A percentile compares a stretch with the other conserved stretches of the same genome.
Conservation (phyloP, 805 yeast genomes). For the Saturnispora halmiae region DNA sequence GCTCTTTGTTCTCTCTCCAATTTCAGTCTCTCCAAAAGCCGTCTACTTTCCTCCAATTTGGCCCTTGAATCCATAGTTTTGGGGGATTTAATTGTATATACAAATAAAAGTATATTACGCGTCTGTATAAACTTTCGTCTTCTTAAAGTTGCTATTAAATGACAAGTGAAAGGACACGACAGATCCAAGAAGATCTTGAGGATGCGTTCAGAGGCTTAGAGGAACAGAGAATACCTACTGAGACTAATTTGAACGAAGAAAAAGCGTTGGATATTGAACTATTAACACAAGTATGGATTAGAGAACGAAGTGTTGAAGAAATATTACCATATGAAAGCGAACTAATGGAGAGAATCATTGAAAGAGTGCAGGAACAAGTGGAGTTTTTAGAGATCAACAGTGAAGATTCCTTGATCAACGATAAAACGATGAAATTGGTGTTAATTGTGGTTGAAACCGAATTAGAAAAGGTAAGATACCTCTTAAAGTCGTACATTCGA, state of each 20-base stretch:
- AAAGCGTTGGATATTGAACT: conserved; percentile 33
- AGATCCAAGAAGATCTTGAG: conserved; percentile 40
- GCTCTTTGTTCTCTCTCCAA: conserved; percentile 34
- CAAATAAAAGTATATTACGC: not conserved
- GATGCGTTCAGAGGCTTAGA: conserved; percentile 66
- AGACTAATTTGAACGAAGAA: conserved; percentile 9
- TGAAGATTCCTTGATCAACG: conserved; percentile 58
- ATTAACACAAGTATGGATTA: conserved; percentile 62
- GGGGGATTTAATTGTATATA: not conserved
- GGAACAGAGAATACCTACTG: conserved; percentile 15
- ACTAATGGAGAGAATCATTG: conserved; percentile 49
- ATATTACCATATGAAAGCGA: conserved; percentile 63
- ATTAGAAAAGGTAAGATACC: conserved; percentile 73
- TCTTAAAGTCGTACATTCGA: conserved; percentile 74
- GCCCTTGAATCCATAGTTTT: conserved; percentile 22
- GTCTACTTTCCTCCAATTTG: conserved; percentile 41
- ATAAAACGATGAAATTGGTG: conserved; percentile 63
- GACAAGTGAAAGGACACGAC: conserved; percentile 4
- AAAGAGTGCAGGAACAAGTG: conserved; percentile 56
- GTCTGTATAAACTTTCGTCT: not conserved
- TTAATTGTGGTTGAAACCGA: conserved; percentile 86
- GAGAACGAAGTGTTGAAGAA: conserved; percentile 83
- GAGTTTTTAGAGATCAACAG: conserved; percentile 72
- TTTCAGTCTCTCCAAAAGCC: conserved; percentile 42
- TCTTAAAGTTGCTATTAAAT: not conserved